A percentile compares a stretch with the other conserved stretches of the same genome.
phyloP scores from a whole-genome alignment of 2,329 filamentous ascomycete genomes.

The Penicillium nordicum region DNA sequence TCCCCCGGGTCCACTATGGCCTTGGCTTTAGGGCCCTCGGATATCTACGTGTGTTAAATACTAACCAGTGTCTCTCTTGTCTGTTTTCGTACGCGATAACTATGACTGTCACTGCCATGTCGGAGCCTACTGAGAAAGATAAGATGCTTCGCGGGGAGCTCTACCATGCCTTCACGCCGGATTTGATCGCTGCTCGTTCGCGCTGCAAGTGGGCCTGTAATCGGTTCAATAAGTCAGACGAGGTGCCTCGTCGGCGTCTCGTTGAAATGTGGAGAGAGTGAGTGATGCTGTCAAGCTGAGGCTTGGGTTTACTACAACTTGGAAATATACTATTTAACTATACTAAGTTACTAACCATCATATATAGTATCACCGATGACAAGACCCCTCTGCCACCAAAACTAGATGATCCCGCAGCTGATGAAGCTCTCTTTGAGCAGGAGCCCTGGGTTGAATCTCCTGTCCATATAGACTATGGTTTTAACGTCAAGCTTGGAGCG shows the following conservation, averaged over 20 bases:
- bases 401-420: constrained; percentile 57
- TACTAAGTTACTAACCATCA: not conserved
- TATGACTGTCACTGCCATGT: constrained; percentile 8
- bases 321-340: not conserved
- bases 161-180: constrained; percentile 69
- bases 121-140: constrained; percentile 28
- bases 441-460: constrained; percentile 69
- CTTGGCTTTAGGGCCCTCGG: not conserved
- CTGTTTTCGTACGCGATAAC: not conserved
- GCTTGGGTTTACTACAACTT: not conserved
- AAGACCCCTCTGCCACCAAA: constrained; percentile 60
- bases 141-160: constrained; percentile 66
- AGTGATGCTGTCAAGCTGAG: constrained; percentile 30
- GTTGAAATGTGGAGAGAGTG: constrained; percentile 71
- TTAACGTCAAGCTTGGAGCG: constrained; percentile 66
- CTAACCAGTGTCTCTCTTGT: not conserved
- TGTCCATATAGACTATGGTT: constrained; percentile 72
- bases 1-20: not conserved
- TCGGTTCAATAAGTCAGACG: constrained; percentile 61
- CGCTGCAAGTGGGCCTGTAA: constrained; percentile 60
- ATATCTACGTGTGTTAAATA: not conserved
- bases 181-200: constrained; percentile 61
- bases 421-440: constrained; percentile 61
- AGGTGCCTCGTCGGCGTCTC: constrained; percentile 58
- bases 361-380: constrained; percentile 59